Evolutionary conservation across 129 eudicot genomes (phyloP).

Genomic region (Cynara cardunculus): DNA sequence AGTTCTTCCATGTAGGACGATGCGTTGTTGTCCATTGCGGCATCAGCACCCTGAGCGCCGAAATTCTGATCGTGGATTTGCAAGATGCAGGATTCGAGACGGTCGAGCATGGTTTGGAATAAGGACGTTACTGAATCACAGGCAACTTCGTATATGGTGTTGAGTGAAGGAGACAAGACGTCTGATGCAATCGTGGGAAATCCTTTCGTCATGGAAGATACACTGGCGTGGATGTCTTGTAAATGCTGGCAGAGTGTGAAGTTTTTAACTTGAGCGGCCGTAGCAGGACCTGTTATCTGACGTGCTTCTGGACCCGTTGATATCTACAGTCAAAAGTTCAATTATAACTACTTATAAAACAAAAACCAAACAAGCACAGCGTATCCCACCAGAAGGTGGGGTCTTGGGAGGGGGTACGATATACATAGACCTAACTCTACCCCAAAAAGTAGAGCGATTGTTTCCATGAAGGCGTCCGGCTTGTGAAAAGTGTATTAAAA

Average conservation of each 20-base stretch:
- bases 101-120: conserved; percentile 88
- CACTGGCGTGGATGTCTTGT: conserved; percentile 77
- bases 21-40: conserved; percentile 73
- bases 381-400: background rate
- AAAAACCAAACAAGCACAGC: background rate
- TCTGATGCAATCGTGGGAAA: conserved; percentile 74
- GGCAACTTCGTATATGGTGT: conserved; percentile 73
- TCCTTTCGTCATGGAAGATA: conserved; percentile 52
- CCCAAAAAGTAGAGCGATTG: background rate
- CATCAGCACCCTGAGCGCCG: conserved; percentile 52
- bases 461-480: background rate
- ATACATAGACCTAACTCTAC: background rate
- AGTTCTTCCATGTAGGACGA: conserved; percentile 96
- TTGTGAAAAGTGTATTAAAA: background rate
- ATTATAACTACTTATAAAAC: background rate
- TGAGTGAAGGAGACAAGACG: conserved; percentile 69
- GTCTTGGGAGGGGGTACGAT: background rate
- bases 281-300: conserved; percentile 81
- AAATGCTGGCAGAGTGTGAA: conserved; percentile 82
- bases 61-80: conserved; percentile 86
- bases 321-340: conserved; percentile 44
- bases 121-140: conserved; percentile 78
- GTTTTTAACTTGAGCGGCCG: conserved; percentile 77
- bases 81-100: conserved; percentile 78
- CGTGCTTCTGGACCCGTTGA: conserved; percentile 96